Conservation (phyloP, 139 green algal genomes). For the Asterochloris erici region DNA sequence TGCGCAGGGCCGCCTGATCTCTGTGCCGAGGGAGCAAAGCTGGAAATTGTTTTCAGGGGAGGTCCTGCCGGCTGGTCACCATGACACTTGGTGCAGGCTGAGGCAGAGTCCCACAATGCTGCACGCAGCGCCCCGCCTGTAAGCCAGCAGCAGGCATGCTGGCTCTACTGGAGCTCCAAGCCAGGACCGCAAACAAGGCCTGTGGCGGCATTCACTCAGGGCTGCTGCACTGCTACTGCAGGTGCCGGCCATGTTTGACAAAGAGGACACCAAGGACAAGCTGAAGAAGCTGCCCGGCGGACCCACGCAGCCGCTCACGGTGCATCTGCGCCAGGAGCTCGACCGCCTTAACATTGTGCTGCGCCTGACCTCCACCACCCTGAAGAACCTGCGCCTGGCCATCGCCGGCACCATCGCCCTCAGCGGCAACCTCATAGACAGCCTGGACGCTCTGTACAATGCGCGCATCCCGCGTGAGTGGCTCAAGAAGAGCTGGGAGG, state of each 20-base stretch:
- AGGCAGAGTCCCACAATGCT: too few species aligned
- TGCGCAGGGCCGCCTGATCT: too few species aligned
- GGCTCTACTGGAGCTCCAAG: too few species aligned
- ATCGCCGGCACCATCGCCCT: conserved; percentile 88
- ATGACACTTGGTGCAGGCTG: too few species aligned
- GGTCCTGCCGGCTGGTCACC: too few species aligned
- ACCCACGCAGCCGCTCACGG: conserved; percentile 75
- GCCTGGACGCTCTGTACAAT: conserved; percentile 83
- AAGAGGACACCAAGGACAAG: conserved; percentile 82
- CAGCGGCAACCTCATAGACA: conserved; percentile 67
- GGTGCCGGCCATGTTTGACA: conserved; percentile 77
- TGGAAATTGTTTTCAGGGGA: too few species aligned
- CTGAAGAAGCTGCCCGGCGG: conserved; percentile 81
- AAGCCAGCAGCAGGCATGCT: not conserved
- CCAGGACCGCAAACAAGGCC: too few species aligned
- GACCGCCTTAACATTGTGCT: conserved; percentile 86
- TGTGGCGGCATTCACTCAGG: too few species aligned
- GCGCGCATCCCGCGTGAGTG: conserved; percentile 77
- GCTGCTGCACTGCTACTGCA: not conserved
- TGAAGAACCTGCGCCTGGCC: conserved; percentile 84
- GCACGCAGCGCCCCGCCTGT: too few species aligned
- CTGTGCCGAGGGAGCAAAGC: too few species aligned
- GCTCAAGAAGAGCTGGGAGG: conserved; percentile 75
- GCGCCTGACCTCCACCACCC: conserved; percentile 48
- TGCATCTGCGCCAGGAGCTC: conserved; percentile 92